A percentile compares a stretch with the other conserved stretches of the same genome.
phyloP scores from a whole-genome alignment of 345 rosid species.

The Citrus sinensis region DNA sequence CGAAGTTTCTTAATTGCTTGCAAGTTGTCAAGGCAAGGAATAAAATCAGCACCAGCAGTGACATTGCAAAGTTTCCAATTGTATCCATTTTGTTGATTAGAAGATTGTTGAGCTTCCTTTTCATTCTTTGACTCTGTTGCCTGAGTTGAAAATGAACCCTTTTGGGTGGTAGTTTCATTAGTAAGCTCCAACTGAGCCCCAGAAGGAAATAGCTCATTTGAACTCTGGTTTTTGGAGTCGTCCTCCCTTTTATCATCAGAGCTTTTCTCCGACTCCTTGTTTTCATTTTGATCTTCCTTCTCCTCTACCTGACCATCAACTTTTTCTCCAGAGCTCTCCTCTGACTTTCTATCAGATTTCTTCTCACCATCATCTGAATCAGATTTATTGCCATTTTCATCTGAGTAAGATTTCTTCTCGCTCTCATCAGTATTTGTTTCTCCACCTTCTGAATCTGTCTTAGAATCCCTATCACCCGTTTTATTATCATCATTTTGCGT shows the following conservation, averaged over 20 bases:
- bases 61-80: slow-evolving; percentile 85
- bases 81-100: slow-evolving; percentile 38
- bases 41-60: slow-evolving; percentile 86
- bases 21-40: slow-evolving; percentile 95
- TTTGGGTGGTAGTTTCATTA: slow-evolving; percentile 67
- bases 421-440: slow-evolving; percentile 31
- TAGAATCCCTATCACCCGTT: slow-evolving; percentile 25
- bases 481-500: slow-evolving; percentile 30
- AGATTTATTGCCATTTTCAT: slow-evolving; percentile 36
- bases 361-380: slow-evolving; percentile 39
- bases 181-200: slow-evolving; percentile 79
- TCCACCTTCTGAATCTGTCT: slow-evolving; percentile 19
- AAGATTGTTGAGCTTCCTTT: slow-evolving; percentile 64
- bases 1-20: slow-evolving; percentile 70
- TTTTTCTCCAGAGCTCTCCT: slow-evolving; percentile 32
- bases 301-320: slow-evolving; percentile 44
- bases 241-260: slow-evolving; percentile 40
- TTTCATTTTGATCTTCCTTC: slow-evolving; percentile 39
- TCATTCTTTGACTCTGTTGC: slow-evolving; percentile 83
- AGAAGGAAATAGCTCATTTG: slow-evolving; percentile 64
- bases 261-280: slow-evolving; percentile 34
- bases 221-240: slow-evolving; percentile 40
- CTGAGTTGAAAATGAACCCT: slow-evolving; percentile 86
- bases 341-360: slow-evolving; percentile 30
- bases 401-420: slow-evolving; percentile 35